A percentile compares a stretch with the other conserved stretches of the same genome.
Evolutionary conservation across 306 rosid genomes (phyloP).

Genomic region (Fragaria nilgerrensis): DNA sequence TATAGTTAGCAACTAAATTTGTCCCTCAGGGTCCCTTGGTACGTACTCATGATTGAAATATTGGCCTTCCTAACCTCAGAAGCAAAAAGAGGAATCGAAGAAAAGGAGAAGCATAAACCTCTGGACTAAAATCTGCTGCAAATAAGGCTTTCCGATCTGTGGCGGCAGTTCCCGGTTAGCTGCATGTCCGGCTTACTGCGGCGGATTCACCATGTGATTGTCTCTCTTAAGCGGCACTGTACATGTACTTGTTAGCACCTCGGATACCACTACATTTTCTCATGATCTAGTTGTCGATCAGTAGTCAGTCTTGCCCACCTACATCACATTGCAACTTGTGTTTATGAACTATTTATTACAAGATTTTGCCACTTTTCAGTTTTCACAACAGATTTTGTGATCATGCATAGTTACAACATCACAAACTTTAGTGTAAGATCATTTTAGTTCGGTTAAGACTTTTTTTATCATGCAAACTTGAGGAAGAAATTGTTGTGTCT

Average conservation of each 20-base stretch:
- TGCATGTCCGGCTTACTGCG: neutral
- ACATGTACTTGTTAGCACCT: neutral
- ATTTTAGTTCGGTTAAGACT: too few species aligned
- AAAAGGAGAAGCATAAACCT: neutral
- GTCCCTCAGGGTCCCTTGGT: neutral
- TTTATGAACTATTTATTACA: too few species aligned
- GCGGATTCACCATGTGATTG: neutral
- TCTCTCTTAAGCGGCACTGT: neutral
- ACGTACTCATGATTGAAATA: neutral
- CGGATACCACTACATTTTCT: neutral
- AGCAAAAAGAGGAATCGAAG: neutral
- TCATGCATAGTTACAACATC: neutral
- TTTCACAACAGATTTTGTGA: neutral
- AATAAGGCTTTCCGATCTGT: neutral
- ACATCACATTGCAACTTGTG: neutral
- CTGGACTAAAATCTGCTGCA: neutral
- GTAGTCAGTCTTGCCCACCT: neutral
- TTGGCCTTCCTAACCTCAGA: neutral
- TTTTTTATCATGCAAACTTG: too few species aligned
- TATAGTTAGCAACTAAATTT: neutral
- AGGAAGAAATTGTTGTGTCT: too few species aligned
- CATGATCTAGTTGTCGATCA: neutral
- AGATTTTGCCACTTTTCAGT: too few species aligned
- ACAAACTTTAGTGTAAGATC: too few species aligned
- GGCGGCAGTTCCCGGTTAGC: neutral